phyloP scores from a whole-genome alignment of 768 basidiomycete genomes.

The Inosperma sp. region DNA sequence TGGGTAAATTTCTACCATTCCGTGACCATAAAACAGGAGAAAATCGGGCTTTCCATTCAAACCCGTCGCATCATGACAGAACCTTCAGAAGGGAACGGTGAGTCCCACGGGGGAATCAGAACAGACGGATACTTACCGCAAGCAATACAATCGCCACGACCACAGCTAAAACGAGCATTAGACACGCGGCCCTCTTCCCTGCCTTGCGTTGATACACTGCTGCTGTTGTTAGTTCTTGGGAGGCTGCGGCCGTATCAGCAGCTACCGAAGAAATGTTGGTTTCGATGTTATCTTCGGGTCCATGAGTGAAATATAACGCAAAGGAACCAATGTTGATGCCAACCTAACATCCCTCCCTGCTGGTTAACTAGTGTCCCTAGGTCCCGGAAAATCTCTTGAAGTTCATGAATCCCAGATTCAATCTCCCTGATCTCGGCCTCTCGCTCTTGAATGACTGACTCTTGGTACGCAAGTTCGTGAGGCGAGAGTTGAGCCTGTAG shows the following conservation, averaged over 20 bases:
- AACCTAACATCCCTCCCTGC: conserved; percentile 94
- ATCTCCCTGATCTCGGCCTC: conserved; percentile 95
- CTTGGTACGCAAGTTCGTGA: conserved; percentile 92
- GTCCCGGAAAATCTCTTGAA: conserved; percentile 95
- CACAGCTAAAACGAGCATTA: conserved; percentile 81
- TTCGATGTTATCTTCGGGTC: conserved; percentile 78
- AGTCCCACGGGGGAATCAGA: not conserved
- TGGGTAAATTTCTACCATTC: too few species aligned
- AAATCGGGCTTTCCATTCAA: too few species aligned
- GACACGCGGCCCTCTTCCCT: conserved; percentile 82
- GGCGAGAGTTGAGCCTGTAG: conserved; percentile 76
- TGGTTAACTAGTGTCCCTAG: conserved; percentile 91
- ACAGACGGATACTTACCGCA: conserved; percentile 57
- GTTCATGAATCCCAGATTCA: conserved; percentile 92
- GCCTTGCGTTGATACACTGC: conserved; percentile 94
- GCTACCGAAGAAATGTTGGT: conserved; percentile 86
- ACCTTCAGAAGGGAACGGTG: conserved; percentile 4
- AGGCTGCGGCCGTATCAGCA: conserved; percentile 74
- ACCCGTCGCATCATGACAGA: conserved; percentile 12
- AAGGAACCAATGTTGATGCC: not conserved
- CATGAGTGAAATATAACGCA: not conserved
- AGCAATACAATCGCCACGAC: conserved; percentile 87
- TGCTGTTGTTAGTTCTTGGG: conserved; percentile 83
- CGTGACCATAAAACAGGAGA: too few species aligned
- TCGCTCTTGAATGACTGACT: conserved; percentile 89